Evolutionary conservation across 2,329 filamentous ascomycete genomes (phyloP).

Genomic region (Phyllosticta capitalensis): DNA sequence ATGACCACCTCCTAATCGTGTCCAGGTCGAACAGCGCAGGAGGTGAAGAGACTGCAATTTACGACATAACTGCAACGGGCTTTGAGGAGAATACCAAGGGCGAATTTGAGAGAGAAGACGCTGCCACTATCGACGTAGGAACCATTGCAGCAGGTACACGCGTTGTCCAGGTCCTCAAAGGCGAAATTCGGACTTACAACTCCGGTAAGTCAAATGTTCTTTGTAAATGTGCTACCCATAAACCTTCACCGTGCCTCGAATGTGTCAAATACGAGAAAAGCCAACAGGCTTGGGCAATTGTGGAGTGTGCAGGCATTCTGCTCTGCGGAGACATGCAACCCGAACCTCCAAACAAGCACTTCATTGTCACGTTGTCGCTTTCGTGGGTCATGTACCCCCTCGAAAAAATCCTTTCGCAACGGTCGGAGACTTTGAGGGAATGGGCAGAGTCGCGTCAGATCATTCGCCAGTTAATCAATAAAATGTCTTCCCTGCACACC

Average conservation of each 20-base stretch:
- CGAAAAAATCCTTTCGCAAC: background rate
- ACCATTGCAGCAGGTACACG: constrained; percentile 71
- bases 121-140: constrained; percentile 75
- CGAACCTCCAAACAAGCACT: background rate
- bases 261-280: too few relatives aligned
- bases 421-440: background rate
- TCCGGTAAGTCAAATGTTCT: constrained; percentile 51
- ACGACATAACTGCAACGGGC: constrained; percentile 61
- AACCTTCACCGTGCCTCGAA: background rate
- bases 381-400: background rate
- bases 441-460: constrained; percentile 3
- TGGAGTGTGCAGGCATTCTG: background rate
- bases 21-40: constrained; percentile 57
- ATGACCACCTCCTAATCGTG: constrained; percentile 75
- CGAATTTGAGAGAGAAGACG: constrained; percentile 86
- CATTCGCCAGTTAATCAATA: constrained; percentile 10
- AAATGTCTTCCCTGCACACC: background rate
- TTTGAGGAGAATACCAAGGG: constrained; percentile 70
- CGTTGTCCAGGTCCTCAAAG: constrained; percentile 78
- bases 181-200: constrained; percentile 84
- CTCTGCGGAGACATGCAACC: background rate
- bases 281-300: background rate
- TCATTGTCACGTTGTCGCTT: background rate
- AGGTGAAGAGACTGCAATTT: constrained; percentile 69
- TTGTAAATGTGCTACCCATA: background rate